These are phyloP conservation scores for Aspergillus homomorphus DNA, from an alignment of 495 filamentous ascomycete genomes.

Conservation along the genomic window DNA sequence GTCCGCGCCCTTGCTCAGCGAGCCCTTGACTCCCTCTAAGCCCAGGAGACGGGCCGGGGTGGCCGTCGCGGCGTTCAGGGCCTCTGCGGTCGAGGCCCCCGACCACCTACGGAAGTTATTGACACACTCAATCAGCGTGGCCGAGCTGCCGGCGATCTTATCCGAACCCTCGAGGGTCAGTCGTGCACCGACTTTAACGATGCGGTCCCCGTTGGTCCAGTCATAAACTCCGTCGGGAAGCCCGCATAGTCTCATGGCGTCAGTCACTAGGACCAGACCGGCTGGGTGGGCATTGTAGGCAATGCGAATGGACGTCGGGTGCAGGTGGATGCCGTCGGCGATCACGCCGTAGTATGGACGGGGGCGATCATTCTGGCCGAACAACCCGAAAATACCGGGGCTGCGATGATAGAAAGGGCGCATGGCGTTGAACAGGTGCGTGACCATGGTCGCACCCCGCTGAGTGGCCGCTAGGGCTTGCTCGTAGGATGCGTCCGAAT, in stretches of 20 bases:
- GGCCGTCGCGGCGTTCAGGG: constrained; percentile 65
- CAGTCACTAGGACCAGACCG: constrained; percentile 58
- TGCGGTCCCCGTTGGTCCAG: constrained; percentile 73
- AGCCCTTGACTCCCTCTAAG: constrained; percentile 63
- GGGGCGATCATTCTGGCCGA: constrained; percentile 49
- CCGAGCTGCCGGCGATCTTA: constrained; percentile 68
- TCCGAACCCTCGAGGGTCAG: constrained; percentile 67
- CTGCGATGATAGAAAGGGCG: constrained; percentile 79
- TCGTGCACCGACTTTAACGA: constrained; percentile 63
- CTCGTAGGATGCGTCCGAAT: constrained; percentile 77
- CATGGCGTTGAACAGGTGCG: constrained; percentile 91
- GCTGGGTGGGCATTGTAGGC: constrained; percentile 56
- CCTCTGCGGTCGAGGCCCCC: constrained; percentile 58
- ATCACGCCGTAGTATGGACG: constrained; percentile 60
- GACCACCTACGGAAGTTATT: constrained; percentile 76
- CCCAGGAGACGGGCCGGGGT: constrained; percentile 74
- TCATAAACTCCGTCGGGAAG: constrained; percentile 72
- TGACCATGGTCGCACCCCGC: constrained; percentile 78
- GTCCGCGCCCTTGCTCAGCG: constrained; percentile 65
- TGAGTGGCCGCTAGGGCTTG: constrained; percentile 62
- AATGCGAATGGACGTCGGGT: constrained; percentile 57
- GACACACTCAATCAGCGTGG: constrained; percentile 74
- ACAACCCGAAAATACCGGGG: constrained; percentile 76
- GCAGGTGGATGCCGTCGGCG: constrained; percentile 61
- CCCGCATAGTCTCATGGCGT: constrained; percentile 61